Conservation (phyloP, 495 filamentous ascomycete genomes). For the Diplogelasinospora grovesii region DNA sequence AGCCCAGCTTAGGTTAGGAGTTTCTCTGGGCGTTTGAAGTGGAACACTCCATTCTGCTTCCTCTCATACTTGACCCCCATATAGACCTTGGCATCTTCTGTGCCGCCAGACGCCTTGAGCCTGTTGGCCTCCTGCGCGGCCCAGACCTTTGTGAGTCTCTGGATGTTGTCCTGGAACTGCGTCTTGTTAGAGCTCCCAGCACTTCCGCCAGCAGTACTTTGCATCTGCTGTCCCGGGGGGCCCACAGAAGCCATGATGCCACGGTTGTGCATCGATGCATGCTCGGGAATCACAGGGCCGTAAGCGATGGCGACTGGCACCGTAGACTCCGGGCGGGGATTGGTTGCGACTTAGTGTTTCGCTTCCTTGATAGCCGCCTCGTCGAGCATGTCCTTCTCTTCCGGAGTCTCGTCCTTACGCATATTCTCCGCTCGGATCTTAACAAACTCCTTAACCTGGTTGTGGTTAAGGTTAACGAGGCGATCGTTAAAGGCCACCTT, state of each 20-base stretch:
- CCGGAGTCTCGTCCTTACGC: conserved; percentile 18
- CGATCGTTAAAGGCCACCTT: conserved; percentile 44
- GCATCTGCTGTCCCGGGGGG: too few relatives aligned
- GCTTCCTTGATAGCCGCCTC: conserved; percentile 33
- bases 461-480: conserved; percentile 39
- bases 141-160: conserved; percentile 42
- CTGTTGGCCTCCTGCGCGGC: conserved; percentile 37
- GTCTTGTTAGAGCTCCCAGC: conserved; percentile 23
- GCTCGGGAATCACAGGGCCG: conserved; percentile 35
- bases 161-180: conserved; percentile 35
- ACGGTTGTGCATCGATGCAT: conserved; percentile 21
- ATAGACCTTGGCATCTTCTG: conserved; percentile 44
- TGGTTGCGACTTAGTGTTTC: conserved; percentile 22
- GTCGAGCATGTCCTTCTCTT: conserved; percentile 19
- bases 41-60: conserved; percentile 45
- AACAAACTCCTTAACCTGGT: conserved; percentile 50
- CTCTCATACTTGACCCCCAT: conserved; percentile 48
- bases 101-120: conserved; percentile 25
- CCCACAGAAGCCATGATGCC: too few relatives aligned
- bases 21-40: too few relatives aligned
- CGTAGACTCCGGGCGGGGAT: conserved; percentile 30
- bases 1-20: too few relatives aligned
- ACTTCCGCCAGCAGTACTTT: too few relatives aligned
- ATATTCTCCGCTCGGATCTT: conserved; percentile 37
- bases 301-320: conserved; percentile 34